A percentile compares a stretch with the other conserved stretches of the same genome.
Evolutionary conservation across 202 grass and related monocot species (phyloP).

Genomic region (Bolboschoenoplectus hybrid): DNA sequence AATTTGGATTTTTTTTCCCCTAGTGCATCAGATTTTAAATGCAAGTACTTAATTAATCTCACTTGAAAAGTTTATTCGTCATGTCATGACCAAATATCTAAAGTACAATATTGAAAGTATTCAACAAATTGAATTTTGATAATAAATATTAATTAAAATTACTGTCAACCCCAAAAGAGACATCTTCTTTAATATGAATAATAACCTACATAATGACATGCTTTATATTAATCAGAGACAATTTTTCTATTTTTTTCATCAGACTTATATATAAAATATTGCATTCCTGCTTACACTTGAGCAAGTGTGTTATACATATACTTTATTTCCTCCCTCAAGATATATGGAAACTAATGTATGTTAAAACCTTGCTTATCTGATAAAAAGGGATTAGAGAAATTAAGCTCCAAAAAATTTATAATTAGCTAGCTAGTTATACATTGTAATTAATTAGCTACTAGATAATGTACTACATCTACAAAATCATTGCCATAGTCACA

Average conservation of each 20-base stretch:
- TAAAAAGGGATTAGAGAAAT: not conserved
- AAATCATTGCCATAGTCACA: not conserved
- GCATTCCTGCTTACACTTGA: not conserved
- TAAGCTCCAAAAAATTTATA: not conserved
- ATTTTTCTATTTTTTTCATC: not conserved
- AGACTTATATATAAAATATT: not conserved
- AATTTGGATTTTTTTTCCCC: slow-evolving; percentile 8
- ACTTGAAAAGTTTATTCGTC: slow-evolving; percentile 21
- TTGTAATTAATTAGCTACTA: not conserved
- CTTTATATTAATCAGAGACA: not conserved
- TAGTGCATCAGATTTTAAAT: slow-evolving; percentile 19
- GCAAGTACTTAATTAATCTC: not conserved
- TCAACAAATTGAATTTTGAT: slow-evolving; percentile 11
- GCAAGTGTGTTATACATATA: not conserved
- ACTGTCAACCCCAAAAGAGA: slow-evolving; percentile 9
- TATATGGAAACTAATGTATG: not conserved
- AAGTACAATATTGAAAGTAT: slow-evolving; percentile 18
- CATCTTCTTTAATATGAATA: slow-evolving; percentile 7
- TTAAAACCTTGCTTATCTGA: not conserved
- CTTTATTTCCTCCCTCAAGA: not conserved
- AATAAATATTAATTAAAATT: not conserved
- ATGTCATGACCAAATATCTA: not conserved
- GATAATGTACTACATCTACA: not conserved
- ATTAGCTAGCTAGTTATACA: not conserved
- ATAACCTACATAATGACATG: not conserved